Evolutionary conservation across 805 yeast genomes (phyloP), one percentile per base, ranked within the genome.

Genomic region (Grigorovia humatica): DNA sequence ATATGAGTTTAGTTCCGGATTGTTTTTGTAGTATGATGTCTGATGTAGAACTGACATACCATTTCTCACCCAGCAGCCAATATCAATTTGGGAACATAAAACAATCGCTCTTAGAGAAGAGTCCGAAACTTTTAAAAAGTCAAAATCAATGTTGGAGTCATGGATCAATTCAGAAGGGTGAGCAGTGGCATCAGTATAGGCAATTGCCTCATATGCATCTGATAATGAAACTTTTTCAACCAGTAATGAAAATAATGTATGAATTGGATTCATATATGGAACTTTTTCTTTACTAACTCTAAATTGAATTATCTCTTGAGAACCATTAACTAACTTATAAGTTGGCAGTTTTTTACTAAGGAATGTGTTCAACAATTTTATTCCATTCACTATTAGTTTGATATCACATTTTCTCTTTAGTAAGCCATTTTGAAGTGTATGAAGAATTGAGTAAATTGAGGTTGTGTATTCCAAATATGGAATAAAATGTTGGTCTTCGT

Each of bases 31-130:
- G 15, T 75, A 66, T 0, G 75, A 62, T 0, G 81, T 76, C 56
- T 80, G 81, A 44, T 75, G 71, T 4, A 79, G 64, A 1, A 75
- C 77, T 6, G 77, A 72, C 49, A 70, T 60, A 19, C 93, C 93
- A 59, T 85, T 85, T 67, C 91, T 75, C 2, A 85, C 76, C 93
- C 93, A 85, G 54, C 78, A 79, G 1, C 85, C 85, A 1, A 77
- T 69, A 38, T 75, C 75, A 2, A 83, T 77, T 59, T 85, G 91
- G 3, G 82, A 68, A 18, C 78, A 74, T 32, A 83, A 68, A 1
- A 82, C 88, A 35, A 81, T 69, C 15, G 83, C 75, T 62, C 85
- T 74, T 48, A 85, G 63, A 0, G 84, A 74, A 49, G 75, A 70
- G 62, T 83, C 88, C 0, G 85, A 72, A 17, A 81, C 70, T 3